phyloP scores from a whole-genome alignment of 305 asterid species.

The Fraxinus albicans region DNA sequence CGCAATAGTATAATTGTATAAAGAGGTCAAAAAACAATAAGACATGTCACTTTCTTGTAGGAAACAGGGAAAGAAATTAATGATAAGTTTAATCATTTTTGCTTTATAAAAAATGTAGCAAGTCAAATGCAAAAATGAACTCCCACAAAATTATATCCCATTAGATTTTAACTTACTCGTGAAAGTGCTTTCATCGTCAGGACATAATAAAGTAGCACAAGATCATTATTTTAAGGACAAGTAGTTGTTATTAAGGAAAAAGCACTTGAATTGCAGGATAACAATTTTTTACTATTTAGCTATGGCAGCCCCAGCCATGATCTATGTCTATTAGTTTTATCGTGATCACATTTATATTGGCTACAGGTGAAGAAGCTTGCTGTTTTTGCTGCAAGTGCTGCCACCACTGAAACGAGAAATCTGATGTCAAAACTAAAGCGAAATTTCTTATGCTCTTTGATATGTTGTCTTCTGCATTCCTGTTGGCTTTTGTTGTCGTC shows the following conservation, averaged over 20 bases:
- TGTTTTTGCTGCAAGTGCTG: conserved; percentile 56
- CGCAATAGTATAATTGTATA: neutral
- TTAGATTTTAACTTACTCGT: neutral
- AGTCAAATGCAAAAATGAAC: neutral
- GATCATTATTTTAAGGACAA: neutral
- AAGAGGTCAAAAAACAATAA: neutral
- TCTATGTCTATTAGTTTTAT: neutral
- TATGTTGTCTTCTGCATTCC: neutral
- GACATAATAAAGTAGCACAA: neutral
- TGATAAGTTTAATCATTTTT: neutral
- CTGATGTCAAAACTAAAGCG: conserved; percentile 34
- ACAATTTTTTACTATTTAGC: neutral
- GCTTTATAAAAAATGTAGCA: neutral
- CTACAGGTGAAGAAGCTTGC: conserved; percentile 67
- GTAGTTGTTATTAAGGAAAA: neutral
- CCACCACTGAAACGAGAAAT: conserved; percentile 46
- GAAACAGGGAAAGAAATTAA: neutral
- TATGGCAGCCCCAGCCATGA: neutral
- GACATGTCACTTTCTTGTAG: neutral
- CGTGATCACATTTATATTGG: neutral
- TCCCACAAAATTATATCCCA: neutral
- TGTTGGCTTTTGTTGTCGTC: neutral
- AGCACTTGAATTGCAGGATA: neutral
- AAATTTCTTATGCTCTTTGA: conserved; percentile 22
- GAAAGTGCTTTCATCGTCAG: neutral